phyloP scores from a whole-genome alignment of 2,329 filamentous ascomycete genomes.

The Drechslerella stenobrocha region DNA sequence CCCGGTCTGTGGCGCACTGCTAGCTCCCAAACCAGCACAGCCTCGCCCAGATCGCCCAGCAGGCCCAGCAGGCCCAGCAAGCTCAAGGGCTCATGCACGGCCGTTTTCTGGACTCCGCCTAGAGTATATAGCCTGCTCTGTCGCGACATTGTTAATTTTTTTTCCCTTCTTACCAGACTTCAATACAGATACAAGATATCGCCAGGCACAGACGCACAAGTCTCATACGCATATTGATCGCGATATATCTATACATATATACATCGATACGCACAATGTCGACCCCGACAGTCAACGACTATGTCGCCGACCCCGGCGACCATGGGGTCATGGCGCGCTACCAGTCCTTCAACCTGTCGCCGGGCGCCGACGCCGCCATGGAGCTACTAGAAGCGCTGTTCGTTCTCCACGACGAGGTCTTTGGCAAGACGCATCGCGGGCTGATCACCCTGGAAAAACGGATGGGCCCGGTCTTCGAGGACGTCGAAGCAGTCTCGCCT shows the following conservation, averaged over 20 bases:
- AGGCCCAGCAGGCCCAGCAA: no score
- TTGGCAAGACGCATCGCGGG: constrained; percentile 21
- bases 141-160: no score
- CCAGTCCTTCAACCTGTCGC: constrained; percentile 35
- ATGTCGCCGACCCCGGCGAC: constrained; percentile 19
- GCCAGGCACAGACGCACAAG: no score
- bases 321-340: constrained; percentile 39
- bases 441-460: constrained; percentile 30
- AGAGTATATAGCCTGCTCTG: no score
- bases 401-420: constrained; percentile 23
- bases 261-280: constrained; percentile 1
- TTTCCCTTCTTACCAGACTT: no score
- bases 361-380: constrained; percentile 32
- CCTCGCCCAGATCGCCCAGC: no score
- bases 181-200: no score
- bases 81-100: no score
- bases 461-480: constrained; percentile 19
- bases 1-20: no score
- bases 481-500: constrained; percentile 12
- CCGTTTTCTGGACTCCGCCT: no score
- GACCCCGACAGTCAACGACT: constrained; percentile 27
- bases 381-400: constrained; percentile 32
- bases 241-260: not conserved
- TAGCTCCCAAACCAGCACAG: no score
- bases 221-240: no score